phyloP scores from a whole-genome alignment of 108 stramenopile species.

The Skeletonema potamos region DNA sequence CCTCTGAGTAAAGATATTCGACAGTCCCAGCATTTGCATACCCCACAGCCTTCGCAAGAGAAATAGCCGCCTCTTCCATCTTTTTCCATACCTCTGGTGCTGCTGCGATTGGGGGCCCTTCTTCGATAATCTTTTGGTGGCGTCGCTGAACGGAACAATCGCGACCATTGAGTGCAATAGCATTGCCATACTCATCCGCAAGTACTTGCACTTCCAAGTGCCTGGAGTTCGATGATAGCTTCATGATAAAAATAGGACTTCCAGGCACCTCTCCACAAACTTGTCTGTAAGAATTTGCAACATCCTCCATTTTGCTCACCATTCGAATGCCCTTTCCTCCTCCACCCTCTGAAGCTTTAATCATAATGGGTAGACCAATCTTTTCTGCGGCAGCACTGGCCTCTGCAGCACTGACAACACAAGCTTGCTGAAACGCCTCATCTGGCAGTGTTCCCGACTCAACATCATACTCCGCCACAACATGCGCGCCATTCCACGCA shows the following conservation, averaged over 20 bases:
- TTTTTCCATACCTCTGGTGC: slow-evolving; percentile 86
- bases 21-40: slow-evolving; percentile 99
- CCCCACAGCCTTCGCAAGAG: slow-evolving; percentile 95
- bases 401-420: slow-evolving; percentile 75
- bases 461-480: slow-evolving; percentile 79
- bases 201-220: slow-evolving; percentile 99
- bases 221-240: slow-evolving; percentile 81
- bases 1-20: slow-evolving; percentile 96
- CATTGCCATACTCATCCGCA: slow-evolving; percentile 96
- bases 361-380: slow-evolving; percentile 99
- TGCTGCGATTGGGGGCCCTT: slow-evolving; percentile 97
- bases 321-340: slow-evolving; percentile 99
- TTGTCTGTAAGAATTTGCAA: slow-evolving; percentile 92
- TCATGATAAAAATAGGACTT: slow-evolving; percentile 98
- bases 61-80: slow-evolving; percentile 98
- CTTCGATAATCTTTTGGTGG: slow-evolving; percentile 99
- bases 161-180: slow-evolving; percentile 97
- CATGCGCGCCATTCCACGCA: slow-evolving; percentile 94
- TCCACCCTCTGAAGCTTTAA: slow-evolving; percentile 99
- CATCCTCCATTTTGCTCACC: slow-evolving; percentile 67
- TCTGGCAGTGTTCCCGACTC: slow-evolving; percentile 78
- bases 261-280: slow-evolving; percentile 99
- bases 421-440: slow-evolving; percentile 86
- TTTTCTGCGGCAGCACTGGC: slow-evolving; percentile 73
- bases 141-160: slow-evolving; percentile 99